Conservation (phyloP, 2,329 filamentous ascomycete species). For the Botrytis fragariae region DNA sequence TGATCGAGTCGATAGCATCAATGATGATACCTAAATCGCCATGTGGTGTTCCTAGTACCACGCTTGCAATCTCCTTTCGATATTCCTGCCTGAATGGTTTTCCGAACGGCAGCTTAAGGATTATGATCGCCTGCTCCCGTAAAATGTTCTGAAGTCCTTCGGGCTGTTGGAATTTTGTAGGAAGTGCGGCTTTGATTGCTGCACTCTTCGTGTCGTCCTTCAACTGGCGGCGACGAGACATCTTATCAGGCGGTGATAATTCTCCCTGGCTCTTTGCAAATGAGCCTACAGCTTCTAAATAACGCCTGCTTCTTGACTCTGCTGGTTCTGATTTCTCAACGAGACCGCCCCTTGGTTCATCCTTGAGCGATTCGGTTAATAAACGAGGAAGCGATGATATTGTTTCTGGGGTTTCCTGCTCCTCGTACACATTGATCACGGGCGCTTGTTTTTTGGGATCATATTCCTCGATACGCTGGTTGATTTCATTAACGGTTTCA, state of each 20-base stretch:
- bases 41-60: slow-evolving; percentile 72
- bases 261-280: slow-evolving; percentile 36
- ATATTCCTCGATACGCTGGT: slow-evolving; percentile 61
- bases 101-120: slow-evolving; percentile 55
- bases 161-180: not conserved
- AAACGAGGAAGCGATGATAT: slow-evolving; percentile 33
- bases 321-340: slow-evolving; percentile 28
- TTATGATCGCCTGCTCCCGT: slow-evolving; percentile 5
- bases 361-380: slow-evolving; percentile 29
- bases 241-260: slow-evolving; percentile 27
- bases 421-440: slow-evolving; percentile 10
- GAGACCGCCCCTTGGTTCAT: slow-evolving; percentile 33
- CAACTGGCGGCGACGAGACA: slow-evolving; percentile 3
- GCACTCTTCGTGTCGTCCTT: slow-evolving; percentile 7
- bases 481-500: slow-evolving; percentile 65
- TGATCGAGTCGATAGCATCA: slow-evolving; percentile 69
- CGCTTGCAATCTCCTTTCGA: slow-evolving; percentile 59
- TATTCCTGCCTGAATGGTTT: slow-evolving; percentile 70
- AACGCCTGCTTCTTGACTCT: slow-evolving; percentile 23
- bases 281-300: slow-evolving; percentile 29
- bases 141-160: slow-evolving; percentile 5
- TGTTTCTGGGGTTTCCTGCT: slow-evolving; percentile 32
- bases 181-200: not conserved
- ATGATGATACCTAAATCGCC: slow-evolving; percentile 66
- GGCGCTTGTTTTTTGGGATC: slow-evolving; percentile 42